Evolutionary conservation across 306 rosid species (phyloP).

Genomic region (Sophora flavescens): DNA sequence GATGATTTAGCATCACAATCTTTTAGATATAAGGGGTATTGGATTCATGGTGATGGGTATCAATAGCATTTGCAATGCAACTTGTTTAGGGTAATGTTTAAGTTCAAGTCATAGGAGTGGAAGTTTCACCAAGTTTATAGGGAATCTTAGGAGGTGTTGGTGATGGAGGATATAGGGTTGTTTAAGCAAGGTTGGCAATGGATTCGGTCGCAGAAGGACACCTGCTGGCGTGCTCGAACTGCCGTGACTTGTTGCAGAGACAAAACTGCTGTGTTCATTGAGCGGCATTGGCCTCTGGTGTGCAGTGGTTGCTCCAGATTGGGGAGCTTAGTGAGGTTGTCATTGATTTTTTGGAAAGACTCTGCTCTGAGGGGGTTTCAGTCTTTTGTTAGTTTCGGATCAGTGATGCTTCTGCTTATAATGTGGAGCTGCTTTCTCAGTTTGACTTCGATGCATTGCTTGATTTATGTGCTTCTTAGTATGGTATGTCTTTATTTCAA

Average conservation of each 20-base stretch:
- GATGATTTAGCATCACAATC: conserved; percentile 50
- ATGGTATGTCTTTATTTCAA: conserved; percentile 68
- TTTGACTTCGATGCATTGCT: conserved; percentile 89
- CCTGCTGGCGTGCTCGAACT: conserved; percentile 58
- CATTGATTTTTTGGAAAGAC: conserved; percentile 74
- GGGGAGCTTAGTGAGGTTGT: conserved; percentile 58
- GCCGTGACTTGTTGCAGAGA: conserved; percentile 60
- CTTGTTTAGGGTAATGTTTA: conserved; percentile 38
- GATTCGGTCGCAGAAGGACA: conserved; percentile 73
- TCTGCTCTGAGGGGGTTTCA: conserved; percentile 78
- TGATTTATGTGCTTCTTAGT: conserved; percentile 86
- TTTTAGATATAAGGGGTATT: conserved; percentile 44
- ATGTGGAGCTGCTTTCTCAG: conserved; percentile 98
- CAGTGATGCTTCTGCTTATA: conserved; percentile 86
- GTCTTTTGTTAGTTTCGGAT: conserved; percentile 72
- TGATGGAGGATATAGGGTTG: conserved; percentile 91
- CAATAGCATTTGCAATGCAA: conserved; percentile 48
- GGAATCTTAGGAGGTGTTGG: conserved; percentile 47
- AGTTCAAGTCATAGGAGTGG: conserved; percentile 17
- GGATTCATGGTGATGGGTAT: conserved; percentile 50
- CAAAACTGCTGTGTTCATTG: conserved; percentile 57
- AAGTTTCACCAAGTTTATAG: conserved; percentile 41
- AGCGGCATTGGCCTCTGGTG: conserved; percentile 90
- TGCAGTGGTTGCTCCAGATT: conserved; percentile 70
- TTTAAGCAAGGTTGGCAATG: conserved; percentile 90